A percentile compares a stretch with the other conserved stretches of the same genome.
phyloP scores from a whole-genome alignment of 345 rosid species.

The Citrus inodora region DNA sequence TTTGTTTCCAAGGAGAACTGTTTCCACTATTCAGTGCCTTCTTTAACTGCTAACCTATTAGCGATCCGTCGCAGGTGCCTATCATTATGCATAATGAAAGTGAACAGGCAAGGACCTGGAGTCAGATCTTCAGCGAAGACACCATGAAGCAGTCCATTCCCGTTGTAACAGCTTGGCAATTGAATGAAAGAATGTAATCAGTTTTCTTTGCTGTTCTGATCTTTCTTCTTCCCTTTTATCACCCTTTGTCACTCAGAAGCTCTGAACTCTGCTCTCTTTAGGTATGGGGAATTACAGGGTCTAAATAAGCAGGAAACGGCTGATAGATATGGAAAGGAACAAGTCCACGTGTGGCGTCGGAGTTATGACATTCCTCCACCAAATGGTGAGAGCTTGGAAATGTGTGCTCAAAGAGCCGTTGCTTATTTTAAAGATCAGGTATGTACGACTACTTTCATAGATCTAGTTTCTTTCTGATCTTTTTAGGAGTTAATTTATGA shows the following conservation, averaged over 20 bases:
- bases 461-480: conserved; percentile 4
- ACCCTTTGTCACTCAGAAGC: not conserved
- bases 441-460: conserved; percentile 6
- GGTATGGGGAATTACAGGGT: conserved; percentile 98
- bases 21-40: not conserved
- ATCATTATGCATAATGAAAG: conserved; percentile 69
- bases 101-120: conserved; percentile 82
- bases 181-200: conserved; percentile 92
- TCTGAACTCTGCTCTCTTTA: conserved; percentile 19
- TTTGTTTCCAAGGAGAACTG: not conserved
- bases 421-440: conserved; percentile 59
- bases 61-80: conserved; percentile 60
- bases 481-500: not conserved
- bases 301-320: conserved; percentile 97
- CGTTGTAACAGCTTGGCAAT: conserved; percentile 86
- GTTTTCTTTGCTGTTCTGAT: conserved; percentile 1
- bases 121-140: conserved; percentile 85
- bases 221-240: not conserved
- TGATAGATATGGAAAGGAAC: conserved; percentile 81
- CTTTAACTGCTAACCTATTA: conserved; percentile 8
- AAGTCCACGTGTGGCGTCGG: conserved; percentile 97
- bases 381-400: conserved; percentile 95
- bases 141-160: conserved; percentile 79
- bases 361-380: conserved; percentile 97
- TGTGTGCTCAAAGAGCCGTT: conserved; percentile 97